Percentiles rank a stretch among this genome's conserved stretches.
Conservation (phyloP, 495 filamentous ascomycete genomes). For the Tricharina praecox region DNA sequence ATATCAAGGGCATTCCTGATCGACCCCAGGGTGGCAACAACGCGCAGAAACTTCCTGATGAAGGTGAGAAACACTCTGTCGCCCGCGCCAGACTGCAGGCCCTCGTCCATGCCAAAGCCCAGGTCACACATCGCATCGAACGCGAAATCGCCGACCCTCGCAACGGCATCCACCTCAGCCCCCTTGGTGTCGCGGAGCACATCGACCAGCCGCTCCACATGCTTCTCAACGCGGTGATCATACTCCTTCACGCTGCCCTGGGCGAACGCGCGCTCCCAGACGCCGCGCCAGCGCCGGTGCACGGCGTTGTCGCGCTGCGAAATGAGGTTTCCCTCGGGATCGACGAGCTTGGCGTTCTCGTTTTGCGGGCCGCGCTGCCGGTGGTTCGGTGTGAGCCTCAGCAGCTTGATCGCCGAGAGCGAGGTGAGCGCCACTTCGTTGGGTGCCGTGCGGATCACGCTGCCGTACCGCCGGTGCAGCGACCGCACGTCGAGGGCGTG, state of each 20-base stretch:
- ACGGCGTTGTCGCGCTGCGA: constrained; percentile 9
- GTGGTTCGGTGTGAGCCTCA: too few relatives aligned
- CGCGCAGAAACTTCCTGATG: too few relatives aligned
- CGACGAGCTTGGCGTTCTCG: too few relatives aligned
- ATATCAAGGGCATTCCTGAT: too few relatives aligned
- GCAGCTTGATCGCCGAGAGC: too few relatives aligned
- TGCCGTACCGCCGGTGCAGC: constrained; percentile 13
- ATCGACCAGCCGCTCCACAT: constrained; percentile 12
- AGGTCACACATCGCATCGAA: constrained; percentile 14
- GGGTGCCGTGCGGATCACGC: constrained; percentile 17
- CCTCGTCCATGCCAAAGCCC: constrained; percentile 11
- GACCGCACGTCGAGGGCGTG: not conserved
- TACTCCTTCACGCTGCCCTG: constrained; percentile 13
- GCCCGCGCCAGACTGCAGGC: constrained; percentile 15
- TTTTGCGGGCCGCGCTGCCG: too few relatives aligned
- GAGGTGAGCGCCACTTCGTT: constrained; percentile 17
- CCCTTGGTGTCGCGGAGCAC: constrained; percentile 6
- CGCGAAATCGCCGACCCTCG: not conserved
- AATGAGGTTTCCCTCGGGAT: too few relatives aligned
- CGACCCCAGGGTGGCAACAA: too few relatives aligned
- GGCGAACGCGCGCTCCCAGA: constrained; percentile 17
- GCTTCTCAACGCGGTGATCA: constrained; percentile 12
- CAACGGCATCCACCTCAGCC: not conserved
- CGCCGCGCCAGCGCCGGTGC: constrained; percentile 12
- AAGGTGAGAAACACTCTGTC: too few relatives aligned